Percentiles rank a stretch among this genome's conserved stretches.
phyloP scores from a whole-genome alignment of 352 stramenopile species.

The Phytophthora pseudosyringae region DNA sequence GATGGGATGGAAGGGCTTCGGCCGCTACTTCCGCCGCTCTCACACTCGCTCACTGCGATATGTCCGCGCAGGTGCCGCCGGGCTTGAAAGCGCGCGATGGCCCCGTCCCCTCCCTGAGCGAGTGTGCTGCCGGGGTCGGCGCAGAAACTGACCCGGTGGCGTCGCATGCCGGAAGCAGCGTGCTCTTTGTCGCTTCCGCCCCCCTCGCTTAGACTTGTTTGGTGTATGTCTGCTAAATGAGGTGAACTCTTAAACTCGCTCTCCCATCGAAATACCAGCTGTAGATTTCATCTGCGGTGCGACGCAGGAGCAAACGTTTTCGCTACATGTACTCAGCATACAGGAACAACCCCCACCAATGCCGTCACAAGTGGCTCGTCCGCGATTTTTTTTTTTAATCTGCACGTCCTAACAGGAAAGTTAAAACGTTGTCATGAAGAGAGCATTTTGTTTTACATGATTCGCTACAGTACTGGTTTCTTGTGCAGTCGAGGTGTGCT shows the following conservation, averaged over 20 bases:
- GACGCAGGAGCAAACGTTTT: no score
- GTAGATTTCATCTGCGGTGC: no score
- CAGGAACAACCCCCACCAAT: no score
- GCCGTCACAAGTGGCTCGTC: no score
- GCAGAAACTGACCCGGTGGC: conserved; percentile 1
- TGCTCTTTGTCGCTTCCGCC: not conserved
- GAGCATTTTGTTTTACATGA: no score
- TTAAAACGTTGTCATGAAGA: no score
- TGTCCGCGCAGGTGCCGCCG: not conserved
- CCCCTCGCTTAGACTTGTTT: not conserved
- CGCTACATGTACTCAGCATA: no score
- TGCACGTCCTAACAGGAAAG: no score
- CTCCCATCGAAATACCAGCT: not conserved
- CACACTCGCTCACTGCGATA: not conserved
- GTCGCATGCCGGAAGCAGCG: conserved; percentile 1
- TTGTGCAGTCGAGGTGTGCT: no score
- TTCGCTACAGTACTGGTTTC: no score
- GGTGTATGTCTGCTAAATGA: conserved; percentile 1
- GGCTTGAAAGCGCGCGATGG: no score
- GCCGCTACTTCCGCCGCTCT: not conserved
- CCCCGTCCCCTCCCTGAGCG: not conserved
- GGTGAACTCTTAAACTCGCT: not conserved
- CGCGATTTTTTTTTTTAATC: no score
- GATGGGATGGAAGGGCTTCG: conserved; percentile 14
- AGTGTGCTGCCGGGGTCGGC: not conserved